A percentile compares a stretch with the other conserved stretches of the same genome.
These are phyloP conservation scores for Sporobolus alterniflorus DNA, from an alignment of 202 grass and related monocot species.

Conservation along the genomic window DNA sequence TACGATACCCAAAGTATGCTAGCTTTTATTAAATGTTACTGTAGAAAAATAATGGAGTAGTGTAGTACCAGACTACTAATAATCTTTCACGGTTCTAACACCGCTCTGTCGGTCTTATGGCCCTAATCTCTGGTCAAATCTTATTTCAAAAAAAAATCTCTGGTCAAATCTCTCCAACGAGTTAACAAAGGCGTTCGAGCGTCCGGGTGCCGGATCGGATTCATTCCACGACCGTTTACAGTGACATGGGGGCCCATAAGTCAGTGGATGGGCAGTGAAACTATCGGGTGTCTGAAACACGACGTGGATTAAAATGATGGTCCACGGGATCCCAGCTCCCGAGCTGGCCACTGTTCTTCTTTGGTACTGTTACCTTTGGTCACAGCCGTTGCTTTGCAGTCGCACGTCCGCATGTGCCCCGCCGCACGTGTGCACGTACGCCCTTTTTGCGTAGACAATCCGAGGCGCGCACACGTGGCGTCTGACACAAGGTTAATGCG, in stretches of 20 bases:
- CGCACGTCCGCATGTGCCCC: conserved; percentile 38
- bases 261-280: background rate
- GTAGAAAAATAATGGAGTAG: background rate
- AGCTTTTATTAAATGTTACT: background rate
- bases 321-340: conserved; percentile 34
- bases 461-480: conserved; percentile 52
- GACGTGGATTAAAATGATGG: background rate
- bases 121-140: conserved; percentile 62
- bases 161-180: conserved; percentile 54
- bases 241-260: background rate
- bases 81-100: conserved; percentile 54
- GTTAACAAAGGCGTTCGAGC: background rate
- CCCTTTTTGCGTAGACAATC: conserved; percentile 41
- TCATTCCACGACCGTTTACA: no score
- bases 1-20: conserved; percentile 13
- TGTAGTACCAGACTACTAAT: conserved; percentile 7
- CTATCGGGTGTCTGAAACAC: background rate
- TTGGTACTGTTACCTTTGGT: conserved; percentile 18
- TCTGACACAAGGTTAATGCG: conserved; percentile 66
- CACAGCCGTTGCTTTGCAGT: background rate
- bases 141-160: no score
- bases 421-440: conserved; percentile 77
- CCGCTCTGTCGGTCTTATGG: conserved; percentile 66
- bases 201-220: conserved; percentile 6
- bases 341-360: background rate